These are phyloP conservation scores for Cenchrus purpureus DNA, from an alignment of 176 grass and related monocot species.

Conservation along the genomic window DNA sequence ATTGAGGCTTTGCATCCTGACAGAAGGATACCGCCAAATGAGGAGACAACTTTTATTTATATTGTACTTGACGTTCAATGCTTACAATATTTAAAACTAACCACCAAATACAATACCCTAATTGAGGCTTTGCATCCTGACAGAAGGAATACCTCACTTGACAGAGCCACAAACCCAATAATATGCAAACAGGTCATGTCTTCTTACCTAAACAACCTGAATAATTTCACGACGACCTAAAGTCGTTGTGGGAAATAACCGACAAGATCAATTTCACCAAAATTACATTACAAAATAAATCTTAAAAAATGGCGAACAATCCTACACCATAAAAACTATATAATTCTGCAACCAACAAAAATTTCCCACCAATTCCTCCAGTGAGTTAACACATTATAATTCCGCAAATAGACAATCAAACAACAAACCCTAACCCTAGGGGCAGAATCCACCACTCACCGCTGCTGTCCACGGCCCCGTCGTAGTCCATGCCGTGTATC, in stretches of 20 bases:
- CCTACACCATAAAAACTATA: not conserved
- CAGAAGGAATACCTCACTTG: not conserved
- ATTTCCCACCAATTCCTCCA: not conserved
- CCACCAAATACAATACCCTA: not conserved
- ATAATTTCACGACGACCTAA: not conserved
- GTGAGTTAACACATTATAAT: not conserved
- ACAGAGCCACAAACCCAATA: not conserved
- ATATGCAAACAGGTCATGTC: not conserved
- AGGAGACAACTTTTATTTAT: not conserved
- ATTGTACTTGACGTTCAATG: not conserved
- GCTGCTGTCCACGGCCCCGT: conserved; percentile 53
- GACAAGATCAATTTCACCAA: not conserved
- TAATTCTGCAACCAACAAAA: not conserved
- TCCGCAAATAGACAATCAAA: not conserved
- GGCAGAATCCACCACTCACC: conserved; percentile 48
- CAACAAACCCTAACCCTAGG: not conserved
- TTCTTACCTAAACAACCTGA: not conserved
- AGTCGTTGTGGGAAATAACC: not conserved
- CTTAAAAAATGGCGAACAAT: not conserved
- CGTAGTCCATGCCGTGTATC: conserved; percentile 47
- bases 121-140: not conserved
- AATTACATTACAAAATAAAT: not conserved
- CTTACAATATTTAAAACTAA: not conserved
- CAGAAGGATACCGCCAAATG: too few relatives aligned
- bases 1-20: too few relatives aligned